Evolutionary conservation across 2,329 filamentous ascomycete species (phyloP), one percentile per base, ranked within the genome.

Genomic region (Monilinia fructigena): DNA sequence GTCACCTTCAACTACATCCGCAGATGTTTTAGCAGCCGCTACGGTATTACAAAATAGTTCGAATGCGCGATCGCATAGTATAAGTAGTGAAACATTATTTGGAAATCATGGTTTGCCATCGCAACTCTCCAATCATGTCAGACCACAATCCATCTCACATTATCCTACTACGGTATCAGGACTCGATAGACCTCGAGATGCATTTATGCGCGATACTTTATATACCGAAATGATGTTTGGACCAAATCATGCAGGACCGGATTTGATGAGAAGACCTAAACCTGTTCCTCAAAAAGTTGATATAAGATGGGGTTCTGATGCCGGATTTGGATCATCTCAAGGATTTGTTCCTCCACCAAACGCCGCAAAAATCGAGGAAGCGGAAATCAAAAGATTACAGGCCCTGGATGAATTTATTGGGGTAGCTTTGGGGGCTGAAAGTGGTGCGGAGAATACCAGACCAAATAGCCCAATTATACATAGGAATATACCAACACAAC

Each of bases 271-370:
- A 59, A 67, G 67, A 28, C 70, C 69, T 4, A 67, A 69, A 68
- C 63, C 61, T 5, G 60, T 67, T 14, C 68, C 62, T 52, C 70
- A 70, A 26, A 81, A 83, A 63, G 69, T 69, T 16, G 75, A 75
- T 50, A 80, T 89, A 55, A 84, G 85, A 68, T 91, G 86, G 84
- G 89, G 89, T 12, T 89, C 89, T 0, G 89, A 92, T 75, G 76
- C 82, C n/a, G 85, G 80, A 66, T 92, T 92, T 74, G 82, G 79
- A 68, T 76, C 78, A 28, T 75, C 81, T 7, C 84, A 85, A 71
- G 82, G 81, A n/a, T 92, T 88, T 72, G 78, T 85, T 8, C 83
- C 87, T 0, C 80, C 80, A 12, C 80, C 82, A 8, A 78, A 82
- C 67, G 82, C 85, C 70, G 86, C 88, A 48, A 85, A 85, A 3